Evolutionary conservation across 2,329 filamentous ascomycete genomes (phyloP), one percentile per base, ranked within the genome.

Genomic region (Pseudofabraea citricarpa): DNA sequence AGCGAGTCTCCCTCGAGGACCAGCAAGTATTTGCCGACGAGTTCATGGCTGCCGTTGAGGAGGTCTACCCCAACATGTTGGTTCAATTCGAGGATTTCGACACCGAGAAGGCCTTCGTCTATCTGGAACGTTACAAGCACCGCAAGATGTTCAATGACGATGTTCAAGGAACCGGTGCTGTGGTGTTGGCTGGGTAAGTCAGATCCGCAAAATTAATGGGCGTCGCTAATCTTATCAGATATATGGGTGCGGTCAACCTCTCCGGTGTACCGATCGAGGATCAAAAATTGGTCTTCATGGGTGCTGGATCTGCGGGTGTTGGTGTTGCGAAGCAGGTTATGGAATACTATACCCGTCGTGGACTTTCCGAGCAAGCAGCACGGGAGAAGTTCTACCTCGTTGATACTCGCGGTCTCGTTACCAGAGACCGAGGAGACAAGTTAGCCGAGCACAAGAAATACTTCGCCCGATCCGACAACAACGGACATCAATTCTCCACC

Each of bases 81-180:
- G 87, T 97, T 50, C 93, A 97, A 64, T 97, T 95, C 58, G 91
- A 97, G 66, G 93, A 97, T 63, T 97, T 95, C 68, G 95, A 97
- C 74, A 95, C 91, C 60, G 76, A 80, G 56, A 83, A 83, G 68
- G 91, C 93, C 36, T 98, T 97, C 78, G 85, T 87, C 50, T 91
- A 94, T 59, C 79, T 97, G 31, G 86, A 93, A 63, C 81, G 89
- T 48, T 97, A 97, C 71, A 85, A 88, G 56, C 75, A 90, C 63
- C 91, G 95, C 74, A 90, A 87, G 66, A 94, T 88, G 76, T 98
- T 98, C 80, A 97, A 97, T 67, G 93, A 97, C 62, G 91, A 98
- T 63, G 93, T 98, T 62, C 91, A 97, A 73, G 91, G 91, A 54
- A 97, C 93, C 56, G 93, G 93, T 56, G 90, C 91, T 51, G 93